These are phyloP conservation scores for Alnus rubra DNA, from an alignment of 306 rosid genomes.

Conservation along the genomic window DNA sequence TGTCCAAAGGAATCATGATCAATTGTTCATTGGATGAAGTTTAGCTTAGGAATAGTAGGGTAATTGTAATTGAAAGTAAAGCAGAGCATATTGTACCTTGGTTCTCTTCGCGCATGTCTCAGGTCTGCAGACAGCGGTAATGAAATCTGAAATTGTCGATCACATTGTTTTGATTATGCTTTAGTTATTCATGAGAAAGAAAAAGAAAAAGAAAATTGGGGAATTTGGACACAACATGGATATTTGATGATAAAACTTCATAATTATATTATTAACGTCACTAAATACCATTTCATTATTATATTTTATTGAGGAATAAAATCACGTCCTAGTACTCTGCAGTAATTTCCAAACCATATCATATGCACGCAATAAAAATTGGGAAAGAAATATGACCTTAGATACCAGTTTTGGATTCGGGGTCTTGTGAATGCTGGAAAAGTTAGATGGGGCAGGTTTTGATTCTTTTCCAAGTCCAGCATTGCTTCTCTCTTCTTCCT, in stretches of 20 bases:
- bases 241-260: neutral
- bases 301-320: neutral
- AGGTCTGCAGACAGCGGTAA: neutral
- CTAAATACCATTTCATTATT: no score
- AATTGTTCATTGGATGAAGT: neutral
- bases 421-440: conserved; percentile 3
- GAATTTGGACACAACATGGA: neutral
- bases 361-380: neutral
- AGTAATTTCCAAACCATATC: neutral
- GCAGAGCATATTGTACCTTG: conserved; percentile 14
- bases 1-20: neutral
- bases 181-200: neutral
- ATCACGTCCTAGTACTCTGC: neutral
- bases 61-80: neutral
- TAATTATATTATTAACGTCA: neutral
- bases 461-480: conserved; percentile 1
- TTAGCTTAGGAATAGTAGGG: neutral
- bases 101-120: conserved; percentile 21
- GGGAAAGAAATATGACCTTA: conserved; percentile 21
- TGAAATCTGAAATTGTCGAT: conserved; percentile 23
- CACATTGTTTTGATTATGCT: neutral
- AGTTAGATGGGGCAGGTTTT: conserved; percentile 2
- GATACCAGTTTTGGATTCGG: conserved; percentile 7
- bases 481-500: conserved; percentile 23
- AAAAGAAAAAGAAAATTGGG: neutral